Conservation (phyloP, 1,284 basidiomycete species). For the Taiwanofungus camphoratus region DNA sequence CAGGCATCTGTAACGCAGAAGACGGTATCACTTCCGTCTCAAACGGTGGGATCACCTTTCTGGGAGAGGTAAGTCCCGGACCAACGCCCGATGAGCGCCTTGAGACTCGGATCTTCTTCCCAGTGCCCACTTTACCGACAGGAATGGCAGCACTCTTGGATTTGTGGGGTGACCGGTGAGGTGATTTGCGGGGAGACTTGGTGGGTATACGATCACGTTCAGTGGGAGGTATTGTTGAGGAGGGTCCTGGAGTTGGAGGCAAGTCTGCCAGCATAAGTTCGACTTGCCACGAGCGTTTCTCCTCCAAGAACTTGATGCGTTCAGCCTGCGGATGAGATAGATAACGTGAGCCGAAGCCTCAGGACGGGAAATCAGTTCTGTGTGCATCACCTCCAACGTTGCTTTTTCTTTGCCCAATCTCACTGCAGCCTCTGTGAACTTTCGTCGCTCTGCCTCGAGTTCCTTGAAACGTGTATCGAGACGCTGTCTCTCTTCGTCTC, state of each 20-base stretch:
- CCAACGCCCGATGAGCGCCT: constrained; percentile 37
- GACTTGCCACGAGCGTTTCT: constrained; percentile 60
- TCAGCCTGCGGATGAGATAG: constrained; percentile 43
- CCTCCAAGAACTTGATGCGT: constrained; percentile 55
- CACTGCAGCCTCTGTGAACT: constrained; percentile 60
- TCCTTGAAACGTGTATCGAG: constrained; percentile 46
- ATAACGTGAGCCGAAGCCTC: background rate
- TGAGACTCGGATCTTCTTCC: constrained; percentile 39
- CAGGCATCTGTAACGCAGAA: constrained; percentile 14
- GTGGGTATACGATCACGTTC: too few species aligned
- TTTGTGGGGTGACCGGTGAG: constrained; percentile 37
- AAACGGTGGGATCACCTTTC: constrained; percentile 44
- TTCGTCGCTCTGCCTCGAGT: constrained; percentile 63
- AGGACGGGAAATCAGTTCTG: background rate
- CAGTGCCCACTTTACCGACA: constrained; percentile 35
- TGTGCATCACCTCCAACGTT: constrained; percentile 53
- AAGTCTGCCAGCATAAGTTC: constrained; percentile 56
- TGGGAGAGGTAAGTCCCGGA: constrained; percentile 19
- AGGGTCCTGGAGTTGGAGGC: constrained; percentile 38
- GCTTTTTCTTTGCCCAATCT: constrained; percentile 62
- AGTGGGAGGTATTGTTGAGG: too few species aligned
- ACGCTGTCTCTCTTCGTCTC: constrained; percentile 47
- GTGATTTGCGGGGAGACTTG: constrained; percentile 27
- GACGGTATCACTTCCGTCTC: constrained; percentile 58
- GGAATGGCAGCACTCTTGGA: constrained; percentile 25